These are phyloP conservation scores for Rubus idaeus DNA, from an alignment of 306 rosid species.

Conservation along the genomic window DNA sequence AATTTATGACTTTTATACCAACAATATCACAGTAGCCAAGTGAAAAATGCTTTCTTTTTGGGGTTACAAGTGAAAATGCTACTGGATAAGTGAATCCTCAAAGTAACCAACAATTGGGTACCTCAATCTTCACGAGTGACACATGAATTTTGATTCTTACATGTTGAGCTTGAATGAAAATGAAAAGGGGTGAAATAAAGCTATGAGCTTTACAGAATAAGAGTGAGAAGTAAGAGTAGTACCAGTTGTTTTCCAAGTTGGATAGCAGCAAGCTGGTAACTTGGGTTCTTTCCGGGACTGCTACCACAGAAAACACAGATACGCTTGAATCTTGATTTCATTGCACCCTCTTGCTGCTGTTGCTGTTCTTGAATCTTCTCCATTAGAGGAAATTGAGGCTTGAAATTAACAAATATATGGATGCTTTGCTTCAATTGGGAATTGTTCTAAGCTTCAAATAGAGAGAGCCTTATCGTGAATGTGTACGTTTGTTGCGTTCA, in stretches of 20 bases:
- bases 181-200: not conserved
- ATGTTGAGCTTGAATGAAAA: not conserved
- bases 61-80: conserved; percentile 6
- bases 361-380: conserved; percentile 31
- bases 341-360: conserved; percentile 20
- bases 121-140: not conserved
- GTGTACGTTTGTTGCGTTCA: conserved; percentile 28
- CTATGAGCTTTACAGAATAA: not conserved
- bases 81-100: conserved; percentile 5
- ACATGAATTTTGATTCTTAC: not conserved
- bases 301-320: conserved; percentile 95
- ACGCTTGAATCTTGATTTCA: conserved; percentile 66
- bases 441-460: not conserved
- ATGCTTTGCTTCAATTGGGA: not conserved
- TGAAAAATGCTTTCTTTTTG: not conserved
- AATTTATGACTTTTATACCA: not conserved
- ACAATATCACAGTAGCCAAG: not conserved
- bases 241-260: conserved; percentile 84
- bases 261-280: conserved; percentile 73
- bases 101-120: not conserved
- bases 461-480: conserved; percentile 22
- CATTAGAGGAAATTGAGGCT: conserved; percentile 26
- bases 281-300: conserved; percentile 80
- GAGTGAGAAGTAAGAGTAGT: conserved; percentile 16
- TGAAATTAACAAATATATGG: not conserved